These are phyloP conservation scores for Moesziomyces globuligerus DNA, from an alignment of 1,284 basidiomycete genomes.

Conservation along the genomic window DNA sequence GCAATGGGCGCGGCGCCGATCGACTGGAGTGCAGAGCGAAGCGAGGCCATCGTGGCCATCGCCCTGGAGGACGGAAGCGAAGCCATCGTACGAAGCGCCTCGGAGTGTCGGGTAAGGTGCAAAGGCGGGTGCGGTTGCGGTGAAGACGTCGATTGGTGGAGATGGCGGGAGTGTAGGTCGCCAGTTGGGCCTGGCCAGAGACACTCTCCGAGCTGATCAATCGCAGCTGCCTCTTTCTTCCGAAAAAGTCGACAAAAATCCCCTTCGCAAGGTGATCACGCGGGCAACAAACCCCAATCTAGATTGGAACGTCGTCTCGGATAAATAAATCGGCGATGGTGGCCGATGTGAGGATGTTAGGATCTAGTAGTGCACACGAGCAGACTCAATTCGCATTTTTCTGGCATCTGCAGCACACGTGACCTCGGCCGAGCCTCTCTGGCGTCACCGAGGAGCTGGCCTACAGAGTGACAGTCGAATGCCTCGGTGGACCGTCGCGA, in stretches of 20 bases:
- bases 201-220: too few relatives aligned
- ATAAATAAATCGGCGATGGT: slow-evolving; percentile 5
- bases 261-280: slow-evolving; percentile 10
- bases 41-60: slow-evolving; percentile 26
- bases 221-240: slow-evolving; percentile 12
- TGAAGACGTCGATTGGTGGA: background rate
- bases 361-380: background rate
- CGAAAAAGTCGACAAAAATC: slow-evolving; percentile 20
- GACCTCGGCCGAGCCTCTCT: slow-evolving; percentile 29
- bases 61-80: slow-evolving; percentile 24
- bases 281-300: background rate
- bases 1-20: slow-evolving; percentile 23
- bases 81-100: too few relatives aligned
- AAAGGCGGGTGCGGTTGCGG: too few relatives aligned
- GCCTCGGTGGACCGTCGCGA: too few relatives aligned
- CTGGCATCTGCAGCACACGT: slow-evolving; percentile 5
- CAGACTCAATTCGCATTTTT: too few relatives aligned
- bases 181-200: too few relatives aligned
- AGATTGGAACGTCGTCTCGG: background rate
- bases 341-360: background rate
- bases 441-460: too few relatives aligned
- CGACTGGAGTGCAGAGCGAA: slow-evolving; percentile 29
- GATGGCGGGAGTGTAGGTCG: background rate
- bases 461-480: too few relatives aligned
- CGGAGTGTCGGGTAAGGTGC: too few relatives aligned